Percentiles rank a stretch among this genome's conserved stretches.
Conservation (phyloP, 768 basidiomycete species). For the Leccinum arenicola region DNA sequence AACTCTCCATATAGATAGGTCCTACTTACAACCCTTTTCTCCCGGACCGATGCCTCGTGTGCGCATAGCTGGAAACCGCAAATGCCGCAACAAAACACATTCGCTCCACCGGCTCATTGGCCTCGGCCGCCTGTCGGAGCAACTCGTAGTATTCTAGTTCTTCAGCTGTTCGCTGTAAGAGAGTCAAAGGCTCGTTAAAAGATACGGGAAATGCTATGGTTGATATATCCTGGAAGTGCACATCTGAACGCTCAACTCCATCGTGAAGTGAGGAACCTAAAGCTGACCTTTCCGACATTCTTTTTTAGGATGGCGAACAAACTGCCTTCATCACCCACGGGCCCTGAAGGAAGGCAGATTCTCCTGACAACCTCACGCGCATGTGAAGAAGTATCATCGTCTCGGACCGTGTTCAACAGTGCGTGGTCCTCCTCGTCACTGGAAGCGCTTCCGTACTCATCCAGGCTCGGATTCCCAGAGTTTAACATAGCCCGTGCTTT, state of each 20-base stretch:
- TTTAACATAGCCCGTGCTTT: slow-evolving; percentile 38
- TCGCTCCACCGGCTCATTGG: slow-evolving; percentile 59
- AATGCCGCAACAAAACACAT: slow-evolving; percentile 81
- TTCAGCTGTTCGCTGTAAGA: slow-evolving; percentile 80
- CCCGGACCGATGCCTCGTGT: slow-evolving; percentile 75
- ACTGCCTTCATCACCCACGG: slow-evolving; percentile 75
- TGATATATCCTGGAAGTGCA: slow-evolving; percentile 61
- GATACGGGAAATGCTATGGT: slow-evolving; percentile 83
- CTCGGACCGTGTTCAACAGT: not conserved
- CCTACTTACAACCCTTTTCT: slow-evolving; percentile 81
- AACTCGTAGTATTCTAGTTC: slow-evolving; percentile 77
- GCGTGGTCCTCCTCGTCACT: slow-evolving; percentile 45
- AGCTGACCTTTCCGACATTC: slow-evolving; percentile 77
- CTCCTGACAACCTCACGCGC: slow-evolving; percentile 43
- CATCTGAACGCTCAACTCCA: not conserved
- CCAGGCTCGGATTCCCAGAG: slow-evolving; percentile 40
- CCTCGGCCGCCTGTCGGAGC: slow-evolving; percentile 59
- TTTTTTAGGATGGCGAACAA: slow-evolving; percentile 81
- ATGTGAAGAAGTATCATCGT: slow-evolving; percentile 6
- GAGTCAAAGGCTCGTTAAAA: slow-evolving; percentile 85
- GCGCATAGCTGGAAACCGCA: slow-evolving; percentile 80
- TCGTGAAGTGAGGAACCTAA: not conserved
- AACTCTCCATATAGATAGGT: slow-evolving; percentile 2
- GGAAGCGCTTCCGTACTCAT: slow-evolving; percentile 39
- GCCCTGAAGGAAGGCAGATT: slow-evolving; percentile 55